Percentiles rank a stretch among this genome's conserved stretches.
Conservation (phyloP, 805 yeast species). For the Nakazawaea siamensis region DNA sequence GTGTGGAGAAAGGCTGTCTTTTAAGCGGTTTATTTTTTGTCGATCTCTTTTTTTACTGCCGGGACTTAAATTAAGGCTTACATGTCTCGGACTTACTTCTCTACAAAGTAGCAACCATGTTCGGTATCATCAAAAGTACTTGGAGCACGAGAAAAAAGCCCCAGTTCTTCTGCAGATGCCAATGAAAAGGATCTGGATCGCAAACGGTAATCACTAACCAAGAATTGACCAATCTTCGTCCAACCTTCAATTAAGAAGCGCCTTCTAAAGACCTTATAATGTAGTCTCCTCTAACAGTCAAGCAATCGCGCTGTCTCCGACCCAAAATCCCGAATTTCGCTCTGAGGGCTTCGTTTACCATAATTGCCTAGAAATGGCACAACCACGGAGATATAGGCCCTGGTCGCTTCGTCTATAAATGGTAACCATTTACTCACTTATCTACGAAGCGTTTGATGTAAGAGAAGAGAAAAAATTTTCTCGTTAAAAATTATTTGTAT, state of each 20-base stretch:
- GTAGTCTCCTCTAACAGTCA: too few species aligned
- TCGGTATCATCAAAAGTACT: slow-evolving; percentile 9
- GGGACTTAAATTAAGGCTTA: too few species aligned
- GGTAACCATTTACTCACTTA: neutral
- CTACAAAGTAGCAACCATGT: too few species aligned
- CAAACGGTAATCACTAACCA: neutral
- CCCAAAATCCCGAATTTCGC: slow-evolving; percentile 5
- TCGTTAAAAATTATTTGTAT: too few species aligned
- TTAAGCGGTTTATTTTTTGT: too few species aligned
- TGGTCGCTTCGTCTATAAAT: neutral
- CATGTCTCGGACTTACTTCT: too few species aligned
- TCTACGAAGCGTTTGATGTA: too few species aligned
- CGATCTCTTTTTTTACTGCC: too few species aligned
- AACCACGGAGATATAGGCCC: slow-evolving; percentile 41
- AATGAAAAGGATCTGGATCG: neutral
- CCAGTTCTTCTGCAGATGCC: slow-evolving; percentile 8
- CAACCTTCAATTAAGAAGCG: slow-evolving; percentile 9
- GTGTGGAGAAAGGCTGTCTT: too few species aligned
- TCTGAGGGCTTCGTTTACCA: slow-evolving; percentile 56
- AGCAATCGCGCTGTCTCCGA: too few species aligned
- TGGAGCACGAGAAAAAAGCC: neutral
- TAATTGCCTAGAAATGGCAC: slow-evolving; percentile 28
- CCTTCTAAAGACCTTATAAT: neutral
- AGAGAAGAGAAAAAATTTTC: too few species aligned
- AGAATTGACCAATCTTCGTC: neutral